These are phyloP conservation scores for Clonostachys solani DNA, from an alignment of 2,329 filamentous ascomycete genomes.

Conservation along the genomic window DNA sequence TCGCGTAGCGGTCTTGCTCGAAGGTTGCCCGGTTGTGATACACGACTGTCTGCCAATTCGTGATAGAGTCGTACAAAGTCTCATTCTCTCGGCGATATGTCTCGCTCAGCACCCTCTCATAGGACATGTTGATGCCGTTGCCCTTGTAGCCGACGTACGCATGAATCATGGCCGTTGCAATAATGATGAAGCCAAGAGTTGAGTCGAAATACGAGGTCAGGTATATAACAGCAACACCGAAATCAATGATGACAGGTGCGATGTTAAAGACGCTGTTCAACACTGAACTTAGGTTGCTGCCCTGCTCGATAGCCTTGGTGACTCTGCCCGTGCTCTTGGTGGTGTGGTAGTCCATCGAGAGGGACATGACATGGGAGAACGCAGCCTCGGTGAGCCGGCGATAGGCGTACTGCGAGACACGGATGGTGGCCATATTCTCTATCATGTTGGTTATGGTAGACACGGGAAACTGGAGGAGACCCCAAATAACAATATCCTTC, in stretches of 20 bases:
- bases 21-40: constrained; percentile 21
- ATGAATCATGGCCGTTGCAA: constrained; percentile 10
- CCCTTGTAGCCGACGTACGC: constrained; percentile 8
- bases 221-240: constrained; percentile 48
- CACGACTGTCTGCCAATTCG: constrained; percentile 48
- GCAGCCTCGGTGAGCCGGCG: constrained; percentile 47
- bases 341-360: constrained; percentile 67
- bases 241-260: constrained; percentile 9
- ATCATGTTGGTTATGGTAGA: constrained; percentile 1
- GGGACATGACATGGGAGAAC: constrained; percentile 61
- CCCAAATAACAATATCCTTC: constrained; percentile 5
- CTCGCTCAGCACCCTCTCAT: constrained; percentile 7
- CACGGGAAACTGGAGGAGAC: constrained; percentile 8
- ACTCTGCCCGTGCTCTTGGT: constrained; percentile 58
- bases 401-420: constrained; percentile 27
- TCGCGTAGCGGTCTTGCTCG: constrained; percentile 13
- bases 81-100: constrained; percentile 8
- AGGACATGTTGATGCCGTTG: constrained; percentile 5
- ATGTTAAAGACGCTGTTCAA: constrained; percentile 41
- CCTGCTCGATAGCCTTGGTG: constrained; percentile 57
- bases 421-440: constrained; percentile 9
- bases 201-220: constrained; percentile 50
- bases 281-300: constrained; percentile 50
- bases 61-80: constrained; percentile 11
- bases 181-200: constrained; percentile 10